Percentiles rank a stretch among this genome's conserved stretches.
These are phyloP conservation scores for Tricholoma sp. DNA, from an alignment of 768 basidiomycete genomes.

Conservation along the genomic window DNA sequence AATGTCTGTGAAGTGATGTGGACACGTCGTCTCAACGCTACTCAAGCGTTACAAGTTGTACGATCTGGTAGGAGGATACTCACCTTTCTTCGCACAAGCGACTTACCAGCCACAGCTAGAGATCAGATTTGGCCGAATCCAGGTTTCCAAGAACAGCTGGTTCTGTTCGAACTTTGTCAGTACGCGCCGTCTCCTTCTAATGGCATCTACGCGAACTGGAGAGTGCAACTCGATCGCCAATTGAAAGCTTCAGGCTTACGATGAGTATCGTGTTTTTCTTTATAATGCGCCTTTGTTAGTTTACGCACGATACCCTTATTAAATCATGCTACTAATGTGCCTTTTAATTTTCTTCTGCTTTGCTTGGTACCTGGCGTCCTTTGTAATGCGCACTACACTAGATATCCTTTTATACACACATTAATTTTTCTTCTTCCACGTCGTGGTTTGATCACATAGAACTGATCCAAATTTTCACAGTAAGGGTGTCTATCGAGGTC, in stretches of 20 bases:
- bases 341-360: slow-evolving; percentile 1
- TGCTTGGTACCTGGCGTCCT: slow-evolving; percentile 1
- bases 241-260: slow-evolving; percentile 37
- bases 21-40: slow-evolving; percentile 47
- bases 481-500: not conserved
- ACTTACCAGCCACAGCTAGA: slow-evolving; percentile 40
- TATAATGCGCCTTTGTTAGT: slow-evolving; percentile 1
- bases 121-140: slow-evolving; percentile 76
- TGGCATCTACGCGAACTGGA: slow-evolving; percentile 67
- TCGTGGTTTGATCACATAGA: not conserved
- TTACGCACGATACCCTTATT: not conserved
- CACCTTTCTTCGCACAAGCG: not conserved
- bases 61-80: slow-evolving; percentile 43
- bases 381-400: not conserved
- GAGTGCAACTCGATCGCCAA: slow-evolving; percentile 45
- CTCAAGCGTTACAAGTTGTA: slow-evolving; percentile 56
- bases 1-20: slow-evolving; percentile 52
- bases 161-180: slow-evolving; percentile 68
- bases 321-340: not conserved
- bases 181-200: slow-evolving; percentile 56
- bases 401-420: not conserved
- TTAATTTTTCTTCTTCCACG: not conserved
- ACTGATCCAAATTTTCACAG: too few species aligned
- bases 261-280: slow-evolving; percentile 14
- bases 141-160: slow-evolving; percentile 77